Conservation (phyloP, 208 protist species). For the Trypanosoma melophagium region DNA sequence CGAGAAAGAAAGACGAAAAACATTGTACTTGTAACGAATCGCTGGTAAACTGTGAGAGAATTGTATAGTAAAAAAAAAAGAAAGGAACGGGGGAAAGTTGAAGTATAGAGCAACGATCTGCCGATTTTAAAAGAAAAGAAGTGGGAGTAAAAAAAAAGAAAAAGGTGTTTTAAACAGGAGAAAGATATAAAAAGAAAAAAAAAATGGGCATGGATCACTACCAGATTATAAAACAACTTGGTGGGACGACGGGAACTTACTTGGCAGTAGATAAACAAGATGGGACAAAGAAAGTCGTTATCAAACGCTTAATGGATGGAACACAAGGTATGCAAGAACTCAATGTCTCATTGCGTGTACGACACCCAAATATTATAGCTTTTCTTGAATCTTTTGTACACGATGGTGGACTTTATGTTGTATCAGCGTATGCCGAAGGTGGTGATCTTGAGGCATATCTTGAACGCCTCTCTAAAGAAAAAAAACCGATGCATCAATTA, state of each 20-base stretch:
- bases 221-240: slow-evolving; percentile 64
- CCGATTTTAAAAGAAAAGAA: background rate
- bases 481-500: slow-evolving; percentile 47
- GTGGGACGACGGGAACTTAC: slow-evolving; percentile 76
- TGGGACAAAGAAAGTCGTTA: slow-evolving; percentile 56
- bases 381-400: slow-evolving; percentile 76
- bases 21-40: no score
- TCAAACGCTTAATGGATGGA: slow-evolving; percentile 74
- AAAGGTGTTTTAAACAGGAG: no score
- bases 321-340: slow-evolving; percentile 75
- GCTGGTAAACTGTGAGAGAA: no score
- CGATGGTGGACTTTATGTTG: slow-evolving; percentile 74
- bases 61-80: no score
- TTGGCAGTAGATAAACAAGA: slow-evolving; percentile 68
- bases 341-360: slow-evolving; percentile 69
- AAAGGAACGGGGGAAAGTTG: no score
- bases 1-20: background rate
- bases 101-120: background rate
- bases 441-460: slow-evolving; percentile 82
- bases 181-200: background rate
- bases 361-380: slow-evolving; percentile 76
- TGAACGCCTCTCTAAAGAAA: slow-evolving; percentile 35
- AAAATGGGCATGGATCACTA: slow-evolving; percentile 88
- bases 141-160: no score
- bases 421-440: slow-evolving; percentile 78